phyloP scores from a whole-genome alignment of 805 yeast species.

The Metschnikowia arizonensis region DNA sequence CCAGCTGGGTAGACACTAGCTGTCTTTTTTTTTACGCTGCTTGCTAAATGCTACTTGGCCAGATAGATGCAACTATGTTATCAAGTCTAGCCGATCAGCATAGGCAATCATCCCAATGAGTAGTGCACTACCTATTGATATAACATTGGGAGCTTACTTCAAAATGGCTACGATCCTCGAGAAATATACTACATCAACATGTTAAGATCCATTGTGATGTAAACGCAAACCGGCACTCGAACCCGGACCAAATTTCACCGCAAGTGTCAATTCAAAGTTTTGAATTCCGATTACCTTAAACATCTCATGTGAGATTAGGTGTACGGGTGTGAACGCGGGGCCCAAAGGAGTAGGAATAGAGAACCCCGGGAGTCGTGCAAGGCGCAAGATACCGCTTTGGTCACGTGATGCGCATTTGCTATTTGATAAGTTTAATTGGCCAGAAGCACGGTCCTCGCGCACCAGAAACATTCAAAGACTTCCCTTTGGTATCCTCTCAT shows the following conservation, averaged over 20 bases:
- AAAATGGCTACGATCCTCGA: background rate
- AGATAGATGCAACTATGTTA: no score
- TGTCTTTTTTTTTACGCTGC: no score
- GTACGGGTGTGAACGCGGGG: background rate
- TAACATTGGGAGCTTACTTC: no score
- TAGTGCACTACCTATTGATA: no score
- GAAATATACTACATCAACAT: background rate
- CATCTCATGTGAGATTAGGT: background rate
- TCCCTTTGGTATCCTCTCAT: background rate
- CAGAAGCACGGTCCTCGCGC: conserved; percentile 2
- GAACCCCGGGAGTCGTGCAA: no score
- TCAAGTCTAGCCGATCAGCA: no score
- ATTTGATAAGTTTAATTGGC: conserved; percentile 11
- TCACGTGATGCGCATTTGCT: conserved; percentile 4
- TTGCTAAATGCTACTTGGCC: no score
- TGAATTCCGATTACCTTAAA: background rate
- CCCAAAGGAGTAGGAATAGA: background rate
- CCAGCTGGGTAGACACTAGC: no score
- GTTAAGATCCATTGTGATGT: background rate
- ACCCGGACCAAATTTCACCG: background rate
- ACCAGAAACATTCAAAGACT: background rate
- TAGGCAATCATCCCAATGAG: no score
- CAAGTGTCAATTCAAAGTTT: background rate
- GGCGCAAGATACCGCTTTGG: background rate
- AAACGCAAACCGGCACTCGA: background rate